Evolutionary conservation across 257 asterid genomes (phyloP).

Genomic region (Mentha longifolia): DNA sequence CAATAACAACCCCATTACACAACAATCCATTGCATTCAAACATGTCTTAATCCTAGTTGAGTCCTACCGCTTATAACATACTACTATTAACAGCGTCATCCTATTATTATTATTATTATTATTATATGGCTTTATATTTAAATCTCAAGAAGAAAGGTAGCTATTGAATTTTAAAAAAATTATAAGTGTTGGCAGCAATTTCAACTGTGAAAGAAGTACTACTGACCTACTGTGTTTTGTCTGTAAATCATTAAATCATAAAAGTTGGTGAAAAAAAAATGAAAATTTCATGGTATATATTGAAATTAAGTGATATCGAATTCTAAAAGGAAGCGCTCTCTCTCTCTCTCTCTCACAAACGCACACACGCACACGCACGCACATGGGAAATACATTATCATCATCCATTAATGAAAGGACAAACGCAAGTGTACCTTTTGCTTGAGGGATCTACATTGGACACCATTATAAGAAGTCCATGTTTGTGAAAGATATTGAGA

Average conservation of each 20-base stretch:
- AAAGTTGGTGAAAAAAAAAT: no score
- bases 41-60: slow-evolving; percentile 50
- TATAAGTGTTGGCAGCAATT: no score
- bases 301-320: no score
- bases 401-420: slow-evolving; percentile 29
- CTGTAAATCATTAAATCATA: no score
- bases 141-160: no score
- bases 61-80: slow-evolving; percentile 38
- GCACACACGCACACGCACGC: neutral
- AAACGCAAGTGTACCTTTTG: slow-evolving; percentile 15
- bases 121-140: no score
- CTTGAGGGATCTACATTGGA: slow-evolving; percentile 33
- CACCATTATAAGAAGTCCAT: slow-evolving; percentile 19
- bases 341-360: no score
- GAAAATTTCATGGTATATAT: no score
- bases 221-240: no score
- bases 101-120: no score
- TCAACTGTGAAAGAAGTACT: no score
- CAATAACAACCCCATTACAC: slow-evolving; percentile 42
- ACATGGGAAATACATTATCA: neutral
- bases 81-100: slow-evolving; percentile 26
- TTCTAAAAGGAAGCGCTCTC: neutral
- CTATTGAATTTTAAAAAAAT: no score
- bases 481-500: slow-evolving; percentile 27
- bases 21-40: slow-evolving; percentile 49